Conservation (phyloP, 306 rosid genomes). For the Alnus glutinosa region DNA sequence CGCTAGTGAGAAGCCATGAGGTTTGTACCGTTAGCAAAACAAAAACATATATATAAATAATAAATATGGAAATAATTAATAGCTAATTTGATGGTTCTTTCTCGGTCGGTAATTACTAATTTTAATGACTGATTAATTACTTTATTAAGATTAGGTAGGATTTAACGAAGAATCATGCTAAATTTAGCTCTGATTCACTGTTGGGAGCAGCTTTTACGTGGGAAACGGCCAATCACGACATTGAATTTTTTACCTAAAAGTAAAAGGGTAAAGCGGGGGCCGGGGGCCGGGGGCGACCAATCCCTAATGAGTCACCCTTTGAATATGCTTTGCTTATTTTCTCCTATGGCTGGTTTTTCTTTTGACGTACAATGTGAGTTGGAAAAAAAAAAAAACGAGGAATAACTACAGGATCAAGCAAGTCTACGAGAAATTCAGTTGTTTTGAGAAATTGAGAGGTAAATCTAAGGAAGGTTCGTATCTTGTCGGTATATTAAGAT, state of each 20-base stretch:
- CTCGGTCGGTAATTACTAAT: not conserved
- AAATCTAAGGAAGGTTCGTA: no score
- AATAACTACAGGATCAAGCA: no score
- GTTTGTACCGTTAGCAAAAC: not conserved
- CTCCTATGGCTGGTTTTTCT: no score
- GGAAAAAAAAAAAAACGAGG: no score
- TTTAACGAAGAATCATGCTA: not conserved
- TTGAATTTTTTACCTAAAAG: not conserved
- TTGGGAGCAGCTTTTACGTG: not conserved
- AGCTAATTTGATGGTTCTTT: not conserved
- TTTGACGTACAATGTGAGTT: no score
- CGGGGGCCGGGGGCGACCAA: not conserved
- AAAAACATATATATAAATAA: no score
- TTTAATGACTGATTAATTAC: not conserved
- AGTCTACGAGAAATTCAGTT: no score
- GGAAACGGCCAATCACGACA: not conserved
- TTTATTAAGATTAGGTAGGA: conserved; percentile 12
- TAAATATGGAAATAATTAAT: no score
- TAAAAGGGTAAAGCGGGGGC: not conserved
- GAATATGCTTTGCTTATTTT: not conserved
- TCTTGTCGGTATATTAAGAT: no score
- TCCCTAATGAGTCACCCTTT: not conserved
- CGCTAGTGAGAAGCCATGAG: conserved; percentile 12
- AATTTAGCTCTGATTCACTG: not conserved
- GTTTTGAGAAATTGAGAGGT: no score